A percentile compares a stretch with the other conserved stretches of the same genome.
phyloP scores from a whole-genome alignment of 2,329 filamentous ascomycete genomes.

The Alternaria ethzedia region DNA sequence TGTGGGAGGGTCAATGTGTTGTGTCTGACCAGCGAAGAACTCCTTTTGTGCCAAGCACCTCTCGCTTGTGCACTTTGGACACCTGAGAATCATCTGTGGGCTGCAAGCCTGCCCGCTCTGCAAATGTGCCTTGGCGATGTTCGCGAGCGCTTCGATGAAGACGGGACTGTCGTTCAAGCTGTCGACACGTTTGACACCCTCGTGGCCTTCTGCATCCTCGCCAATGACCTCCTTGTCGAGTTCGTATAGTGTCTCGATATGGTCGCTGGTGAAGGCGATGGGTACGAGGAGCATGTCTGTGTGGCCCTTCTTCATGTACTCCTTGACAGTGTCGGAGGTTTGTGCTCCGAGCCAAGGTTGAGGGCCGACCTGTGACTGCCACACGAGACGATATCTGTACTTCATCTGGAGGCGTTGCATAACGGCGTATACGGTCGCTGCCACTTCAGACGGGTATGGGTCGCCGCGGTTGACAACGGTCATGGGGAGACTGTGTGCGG shows the following conservation, averaged over 20 bases:
- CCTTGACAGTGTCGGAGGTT: slow-evolving; percentile 84
- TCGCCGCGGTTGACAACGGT: slow-evolving; percentile 96
- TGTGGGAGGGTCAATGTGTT: slow-evolving; percentile 20
- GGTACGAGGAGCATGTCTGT: slow-evolving; percentile 91
- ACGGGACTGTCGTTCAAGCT: slow-evolving; percentile 88
- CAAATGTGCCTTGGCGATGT: slow-evolving; percentile 83
- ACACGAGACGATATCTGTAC: slow-evolving; percentile 92
- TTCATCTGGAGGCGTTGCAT: slow-evolving; percentile 87
- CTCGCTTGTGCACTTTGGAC: slow-evolving; percentile 91
- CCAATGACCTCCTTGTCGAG: slow-evolving; percentile 94
- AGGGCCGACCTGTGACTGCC: slow-evolving; percentile 98
- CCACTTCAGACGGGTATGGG: slow-evolving; percentile 93
- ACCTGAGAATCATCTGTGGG: slow-evolving; percentile 85
- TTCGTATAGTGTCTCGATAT: slow-evolving; percentile 96
- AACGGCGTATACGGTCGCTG: slow-evolving; percentile 94
- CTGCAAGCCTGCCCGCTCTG: slow-evolving; percentile 74
- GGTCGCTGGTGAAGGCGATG: slow-evolving; percentile 98
- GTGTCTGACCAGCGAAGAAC: slow-evolving; percentile 63
- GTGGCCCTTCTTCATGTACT: slow-evolving; percentile 89
- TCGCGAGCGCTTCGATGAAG: slow-evolving; percentile 88
- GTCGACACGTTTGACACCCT: slow-evolving; percentile 80
- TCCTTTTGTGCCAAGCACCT: slow-evolving; percentile 79
- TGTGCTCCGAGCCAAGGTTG: slow-evolving; percentile 95
- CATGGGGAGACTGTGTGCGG: slow-evolving; percentile 96
- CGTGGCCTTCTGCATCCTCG: slow-evolving; percentile 66